phyloP scores from a whole-genome alignment of 768 basidiomycete species.

The Sutorius australiensis region DNA sequence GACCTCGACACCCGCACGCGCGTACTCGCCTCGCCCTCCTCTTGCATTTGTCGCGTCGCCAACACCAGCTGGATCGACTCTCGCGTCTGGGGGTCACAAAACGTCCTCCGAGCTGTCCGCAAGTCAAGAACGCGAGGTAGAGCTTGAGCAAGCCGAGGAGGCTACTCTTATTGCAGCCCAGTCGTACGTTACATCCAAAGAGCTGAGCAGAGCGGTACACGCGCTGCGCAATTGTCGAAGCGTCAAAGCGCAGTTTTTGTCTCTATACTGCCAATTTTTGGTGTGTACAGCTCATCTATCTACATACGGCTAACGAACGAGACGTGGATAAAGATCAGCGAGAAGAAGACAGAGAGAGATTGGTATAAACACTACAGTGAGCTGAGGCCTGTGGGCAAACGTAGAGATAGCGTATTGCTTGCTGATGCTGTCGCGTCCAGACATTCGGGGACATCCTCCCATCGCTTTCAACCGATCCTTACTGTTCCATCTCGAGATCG shows the following conservation, averaged over 20 bases:
- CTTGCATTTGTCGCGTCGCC: slow-evolving; percentile 33
- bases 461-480: slow-evolving; percentile 60
- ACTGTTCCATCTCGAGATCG: slow-evolving; percentile 53
- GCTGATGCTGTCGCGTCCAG: slow-evolving; percentile 34
- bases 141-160: slow-evolving; percentile 58
- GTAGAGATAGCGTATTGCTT: not conserved
- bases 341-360: slow-evolving; percentile 75
- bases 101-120: slow-evolving; percentile 16
- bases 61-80: slow-evolving; percentile 30
- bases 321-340: slow-evolving; percentile 56
- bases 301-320: slow-evolving; percentile 4
- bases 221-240: slow-evolving; percentile 63
- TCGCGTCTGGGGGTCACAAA: slow-evolving; percentile 19
- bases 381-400: slow-evolving; percentile 21
- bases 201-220: slow-evolving; percentile 70
- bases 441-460: slow-evolving; percentile 65
- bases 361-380: slow-evolving; percentile 82
- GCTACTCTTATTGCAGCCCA: slow-evolving; percentile 73
- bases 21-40: slow-evolving; percentile 39
- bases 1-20: slow-evolving; percentile 57
- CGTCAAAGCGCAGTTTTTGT: slow-evolving; percentile 70
- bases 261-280: slow-evolving; percentile 78
- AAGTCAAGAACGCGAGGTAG: slow-evolving; percentile 37
- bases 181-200: slow-evolving; percentile 69
- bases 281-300: slow-evolving; percentile 45